Conservation (phyloP, 371 early-diverging fungal species). For the Mucor velutinosus region DNA sequence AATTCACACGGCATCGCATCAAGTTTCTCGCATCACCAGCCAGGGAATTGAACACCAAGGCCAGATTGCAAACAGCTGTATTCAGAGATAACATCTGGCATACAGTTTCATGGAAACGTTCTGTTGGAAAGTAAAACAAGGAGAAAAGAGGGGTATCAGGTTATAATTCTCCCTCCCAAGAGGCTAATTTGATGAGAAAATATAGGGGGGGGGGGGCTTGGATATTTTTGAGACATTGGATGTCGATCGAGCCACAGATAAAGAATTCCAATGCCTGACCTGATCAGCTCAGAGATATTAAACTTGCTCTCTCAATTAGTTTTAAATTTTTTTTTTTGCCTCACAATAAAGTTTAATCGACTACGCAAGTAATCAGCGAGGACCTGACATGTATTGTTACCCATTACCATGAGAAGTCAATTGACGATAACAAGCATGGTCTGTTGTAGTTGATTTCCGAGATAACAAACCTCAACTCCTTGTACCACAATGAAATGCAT, state of each 20-base stretch:
- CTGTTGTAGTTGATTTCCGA: neutral
- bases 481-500: neutral
- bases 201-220: neutral
- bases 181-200: neutral
- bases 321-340: neutral
- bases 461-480: neutral
- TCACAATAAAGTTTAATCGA: neutral
- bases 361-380: neutral
- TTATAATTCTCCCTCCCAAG: neutral
- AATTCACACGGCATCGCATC: neutral
- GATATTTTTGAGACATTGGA: neutral
- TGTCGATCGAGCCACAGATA: constrained; percentile 1
- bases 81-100: no score
- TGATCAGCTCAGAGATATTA: neutral
- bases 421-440: neutral
- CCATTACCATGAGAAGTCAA: no score
- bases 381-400: neutral
- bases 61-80: neutral
- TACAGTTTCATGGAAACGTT: neutral
- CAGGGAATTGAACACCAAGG: neutral
- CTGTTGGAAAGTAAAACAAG: neutral
- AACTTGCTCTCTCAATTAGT: neutral
- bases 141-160: neutral
- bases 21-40: neutral
- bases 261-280: neutral